Percentiles rank a stretch among this genome's conserved stretches.
These are phyloP conservation scores for Escovopsis sp. DNA, from an alignment of 2,329 filamentous ascomycete species.

Conservation along the genomic window DNA sequence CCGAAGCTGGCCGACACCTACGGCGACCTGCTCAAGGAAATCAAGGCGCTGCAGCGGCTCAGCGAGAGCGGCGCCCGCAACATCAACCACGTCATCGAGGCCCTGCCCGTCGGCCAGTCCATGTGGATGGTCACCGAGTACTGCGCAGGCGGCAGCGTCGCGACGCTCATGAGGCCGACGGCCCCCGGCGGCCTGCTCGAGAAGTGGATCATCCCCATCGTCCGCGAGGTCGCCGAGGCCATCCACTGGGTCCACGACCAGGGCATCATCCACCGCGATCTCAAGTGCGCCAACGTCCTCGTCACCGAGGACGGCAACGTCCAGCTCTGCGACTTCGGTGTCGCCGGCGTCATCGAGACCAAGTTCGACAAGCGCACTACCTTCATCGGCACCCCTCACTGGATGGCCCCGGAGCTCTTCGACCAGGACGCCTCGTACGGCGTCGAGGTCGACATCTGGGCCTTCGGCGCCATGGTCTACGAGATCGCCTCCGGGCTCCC, in stretches of 20 bases:
- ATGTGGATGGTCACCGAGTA: conserved; percentile 86
- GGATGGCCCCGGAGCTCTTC: conserved; percentile 74
- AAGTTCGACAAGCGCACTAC: conserved; percentile 65
- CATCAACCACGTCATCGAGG: conserved; percentile 69
- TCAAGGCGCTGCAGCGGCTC: conserved; percentile 54
- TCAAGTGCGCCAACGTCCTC: conserved; percentile 67
- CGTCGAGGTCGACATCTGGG: conserved; percentile 69
- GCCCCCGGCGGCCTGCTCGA: conserved; percentile 49
- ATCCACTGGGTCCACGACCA: conserved; percentile 52
- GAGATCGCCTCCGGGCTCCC: conserved; percentile 69
- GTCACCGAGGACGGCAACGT: conserved; percentile 63
- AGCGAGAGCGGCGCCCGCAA: conserved; percentile 62
- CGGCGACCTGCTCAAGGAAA: conserved; percentile 53
- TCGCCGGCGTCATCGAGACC: conserved; percentile 62
- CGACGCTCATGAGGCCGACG: conserved; percentile 54
- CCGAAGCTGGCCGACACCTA: conserved; percentile 51
- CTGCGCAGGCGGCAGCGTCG: conserved; percentile 71
- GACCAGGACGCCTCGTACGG: conserved; percentile 49
- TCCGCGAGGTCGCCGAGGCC: conserved; percentile 50
- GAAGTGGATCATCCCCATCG: conserved; percentile 53
- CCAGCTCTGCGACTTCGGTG: conserved; percentile 74
- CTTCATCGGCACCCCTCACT: conserved; percentile 69
- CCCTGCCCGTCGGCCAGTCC: conserved; percentile 59
- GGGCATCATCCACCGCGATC: conserved; percentile 55
- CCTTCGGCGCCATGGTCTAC: conserved; percentile 65